A percentile compares a stretch with the other conserved stretches of the same genome.
Conservation (phyloP, 2,329 filamentous ascomycete species). For the Arthrobotrys musiformis region DNA sequence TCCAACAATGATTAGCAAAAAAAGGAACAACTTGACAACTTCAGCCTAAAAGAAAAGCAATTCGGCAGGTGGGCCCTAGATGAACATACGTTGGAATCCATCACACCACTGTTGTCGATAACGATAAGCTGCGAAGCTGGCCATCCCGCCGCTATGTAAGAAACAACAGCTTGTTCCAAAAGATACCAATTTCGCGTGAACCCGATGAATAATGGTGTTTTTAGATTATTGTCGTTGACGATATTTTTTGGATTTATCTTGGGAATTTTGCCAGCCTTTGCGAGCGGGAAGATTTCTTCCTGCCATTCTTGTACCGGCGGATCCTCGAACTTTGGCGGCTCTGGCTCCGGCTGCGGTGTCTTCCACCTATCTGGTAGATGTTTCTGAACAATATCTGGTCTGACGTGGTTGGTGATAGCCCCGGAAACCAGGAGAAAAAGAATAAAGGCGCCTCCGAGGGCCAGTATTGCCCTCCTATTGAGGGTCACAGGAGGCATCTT, state of each 20-base stretch:
- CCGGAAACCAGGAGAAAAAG: constrained; percentile 31
- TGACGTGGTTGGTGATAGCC: constrained; percentile 40
- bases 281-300: constrained; percentile 56
- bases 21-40: not conserved
- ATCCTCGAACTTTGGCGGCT: not conserved
- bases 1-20: not conserved
- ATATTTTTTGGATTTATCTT: constrained; percentile 48
- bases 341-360: constrained; percentile 8
- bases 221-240: constrained; percentile 31
- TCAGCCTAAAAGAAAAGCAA: not conserved
- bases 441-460: constrained; percentile 14
- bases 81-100: constrained; percentile 66
- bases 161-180: constrained; percentile 69
- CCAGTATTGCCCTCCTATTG: constrained; percentile 41
- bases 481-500: constrained; percentile 45
- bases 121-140: constrained; percentile 70
- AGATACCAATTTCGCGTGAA: constrained; percentile 71
- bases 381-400: constrained; percentile 29
- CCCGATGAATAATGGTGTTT: constrained; percentile 69
- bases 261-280: constrained; percentile 50
- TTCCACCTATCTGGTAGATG: constrained; percentile 30
- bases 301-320: constrained; percentile 11
- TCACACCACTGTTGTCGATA: constrained; percentile 71
- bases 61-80: not conserved
- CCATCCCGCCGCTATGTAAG: constrained; percentile 72